Conservation (phyloP, 306 rosid species). For the Inga leiocalycina region DNA sequence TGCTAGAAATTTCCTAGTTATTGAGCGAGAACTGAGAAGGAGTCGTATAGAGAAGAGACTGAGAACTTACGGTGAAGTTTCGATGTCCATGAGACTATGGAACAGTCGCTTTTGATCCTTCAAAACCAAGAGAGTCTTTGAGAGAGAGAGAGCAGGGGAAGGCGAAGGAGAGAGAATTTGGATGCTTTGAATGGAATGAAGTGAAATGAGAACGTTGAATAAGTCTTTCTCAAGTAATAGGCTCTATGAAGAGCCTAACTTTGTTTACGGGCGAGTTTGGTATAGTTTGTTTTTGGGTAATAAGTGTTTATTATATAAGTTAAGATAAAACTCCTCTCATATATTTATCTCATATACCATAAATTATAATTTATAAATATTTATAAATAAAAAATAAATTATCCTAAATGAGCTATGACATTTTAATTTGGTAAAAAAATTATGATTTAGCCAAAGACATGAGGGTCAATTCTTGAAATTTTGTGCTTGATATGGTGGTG, state of each 20-base stretch:
- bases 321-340: no score
- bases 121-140: neutral
- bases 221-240: neutral
- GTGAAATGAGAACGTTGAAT: neutral
- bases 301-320: no score
- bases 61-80: constrained; percentile 71
- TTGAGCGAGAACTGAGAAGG: neutral
- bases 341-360: no score
- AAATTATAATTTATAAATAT: no score
- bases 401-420: no score
- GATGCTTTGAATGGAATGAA: neutral
- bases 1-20: neutral
- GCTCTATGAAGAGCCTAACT: neutral
- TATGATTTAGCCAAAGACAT: neutral
- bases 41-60: neutral
- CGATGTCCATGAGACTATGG: constrained; percentile 59
- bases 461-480: neutral
- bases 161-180: neutral
- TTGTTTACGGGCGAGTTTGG: neutral
- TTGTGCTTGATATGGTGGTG: neutral
- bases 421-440: no score
- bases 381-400: no score
- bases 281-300: no score
- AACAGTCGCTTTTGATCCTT: neutral
- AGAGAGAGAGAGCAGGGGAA: neutral